phyloP scores from a whole-genome alignment of 1,139 yeast genomes.

The Lodderomyces metapsilosis region DNA sequence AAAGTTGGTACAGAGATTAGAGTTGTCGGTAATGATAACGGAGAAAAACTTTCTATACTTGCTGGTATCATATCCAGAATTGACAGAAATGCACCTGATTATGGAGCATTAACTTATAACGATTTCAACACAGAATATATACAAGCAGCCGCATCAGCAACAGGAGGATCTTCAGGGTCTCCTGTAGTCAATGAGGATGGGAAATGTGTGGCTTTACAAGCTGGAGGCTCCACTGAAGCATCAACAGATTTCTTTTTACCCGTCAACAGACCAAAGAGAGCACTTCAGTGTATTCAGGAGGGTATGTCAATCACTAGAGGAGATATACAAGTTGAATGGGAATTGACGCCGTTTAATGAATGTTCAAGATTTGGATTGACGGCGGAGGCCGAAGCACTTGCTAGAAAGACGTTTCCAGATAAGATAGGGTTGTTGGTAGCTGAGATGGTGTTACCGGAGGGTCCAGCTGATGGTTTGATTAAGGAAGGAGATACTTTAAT shows the following conservation, averaged over 20 bases:
- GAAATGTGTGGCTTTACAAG: conserved; percentile 85
- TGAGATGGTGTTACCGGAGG: conserved; percentile 78
- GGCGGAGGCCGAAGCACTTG: conserved; percentile 66
- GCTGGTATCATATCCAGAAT: conserved; percentile 88
- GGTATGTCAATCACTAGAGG: conserved; percentile 63
- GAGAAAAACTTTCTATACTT: conserved; percentile 85
- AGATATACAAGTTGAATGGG: conserved; percentile 91
- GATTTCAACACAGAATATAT: conserved; percentile 95
- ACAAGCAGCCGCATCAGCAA: conserved; percentile 94
- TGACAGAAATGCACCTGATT: conserved; percentile 94
- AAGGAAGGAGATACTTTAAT: conserved; percentile 86
- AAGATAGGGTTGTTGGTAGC: conserved; percentile 84
- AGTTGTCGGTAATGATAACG: conserved; percentile 95
- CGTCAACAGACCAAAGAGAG: conserved; percentile 77
- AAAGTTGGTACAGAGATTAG: conserved; percentile 88
- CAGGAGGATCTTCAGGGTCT: conserved; percentile 95
- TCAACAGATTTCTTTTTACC: conserved; percentile 93
- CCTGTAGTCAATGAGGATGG: conserved; percentile 92
- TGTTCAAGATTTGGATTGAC: conserved; percentile 85
- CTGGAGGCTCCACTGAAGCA: conserved; percentile 90
- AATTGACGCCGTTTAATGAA: conserved; percentile 82
- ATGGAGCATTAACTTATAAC: conserved; percentile 84
- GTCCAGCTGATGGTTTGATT: conserved; percentile 74
- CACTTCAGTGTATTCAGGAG: conserved; percentile 69
- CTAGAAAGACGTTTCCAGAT: conserved; percentile 69